Conservation (phyloP, 1,284 basidiomycete genomes). For the Cutaneotrichosporon dermatis region DNA sequence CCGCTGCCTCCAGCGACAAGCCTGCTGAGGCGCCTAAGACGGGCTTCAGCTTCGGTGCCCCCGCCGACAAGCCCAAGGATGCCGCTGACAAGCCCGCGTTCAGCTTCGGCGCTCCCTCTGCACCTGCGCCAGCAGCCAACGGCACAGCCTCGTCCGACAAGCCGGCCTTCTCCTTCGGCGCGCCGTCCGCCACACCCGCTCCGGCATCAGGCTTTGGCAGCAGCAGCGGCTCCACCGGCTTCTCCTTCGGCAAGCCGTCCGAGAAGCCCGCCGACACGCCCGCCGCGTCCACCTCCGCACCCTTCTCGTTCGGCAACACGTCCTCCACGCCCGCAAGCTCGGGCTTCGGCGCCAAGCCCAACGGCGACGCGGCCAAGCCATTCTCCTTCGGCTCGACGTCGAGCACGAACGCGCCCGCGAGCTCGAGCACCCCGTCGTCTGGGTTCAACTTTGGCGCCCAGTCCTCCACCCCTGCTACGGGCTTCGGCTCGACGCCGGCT, state of each 20-base stretch:
- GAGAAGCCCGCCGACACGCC: not conserved
- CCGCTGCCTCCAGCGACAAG: slow-evolving; percentile 6
- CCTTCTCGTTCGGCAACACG: not conserved
- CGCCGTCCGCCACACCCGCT: not conserved
- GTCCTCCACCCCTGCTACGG: not conserved
- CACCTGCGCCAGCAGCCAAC: slow-evolving; percentile 3
- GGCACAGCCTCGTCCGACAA: slow-evolving; percentile 1
- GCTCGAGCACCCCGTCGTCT: not conserved
- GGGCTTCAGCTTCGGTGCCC: slow-evolving; percentile 3
- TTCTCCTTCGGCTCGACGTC: slow-evolving; percentile 3
- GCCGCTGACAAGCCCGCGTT: slow-evolving; percentile 13
- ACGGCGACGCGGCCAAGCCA: not conserved
- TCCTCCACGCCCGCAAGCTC: not conserved
- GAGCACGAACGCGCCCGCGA: not conserved
- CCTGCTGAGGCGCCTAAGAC: slow-evolving; percentile 3
- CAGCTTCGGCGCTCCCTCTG: slow-evolving; percentile 1
- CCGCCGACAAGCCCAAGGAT: too few species aligned
- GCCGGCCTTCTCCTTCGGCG: slow-evolving; percentile 5
- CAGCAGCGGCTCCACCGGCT: not conserved
- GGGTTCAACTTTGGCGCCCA: slow-evolving; percentile 2
- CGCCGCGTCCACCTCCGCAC: not conserved
- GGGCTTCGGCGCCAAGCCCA: not conserved
- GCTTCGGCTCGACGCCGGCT: not conserved
- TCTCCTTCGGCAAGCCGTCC: not conserved
- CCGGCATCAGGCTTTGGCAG: not conserved